A percentile compares a stretch with the other conserved stretches of the same genome.
Evolutionary conservation across 805 yeast genomes (phyloP).

Genomic region (Lachancea lanzarotensis): DNA sequence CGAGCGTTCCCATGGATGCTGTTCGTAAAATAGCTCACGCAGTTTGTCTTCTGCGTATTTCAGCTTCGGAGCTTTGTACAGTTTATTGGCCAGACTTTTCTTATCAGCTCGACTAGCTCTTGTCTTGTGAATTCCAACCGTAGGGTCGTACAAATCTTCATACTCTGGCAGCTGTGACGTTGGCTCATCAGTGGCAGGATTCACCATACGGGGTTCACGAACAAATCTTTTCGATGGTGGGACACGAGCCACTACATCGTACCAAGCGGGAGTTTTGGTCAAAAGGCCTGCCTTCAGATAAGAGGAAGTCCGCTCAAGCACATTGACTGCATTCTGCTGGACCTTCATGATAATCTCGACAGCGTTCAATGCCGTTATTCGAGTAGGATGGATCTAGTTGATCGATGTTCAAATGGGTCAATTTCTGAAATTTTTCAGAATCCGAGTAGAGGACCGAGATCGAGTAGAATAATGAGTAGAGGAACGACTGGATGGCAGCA

Average conservation of each 20-base stretch:
- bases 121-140: slow-evolving; percentile 32
- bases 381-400: neutral
- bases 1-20: slow-evolving; percentile 98
- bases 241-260: slow-evolving; percentile 67
- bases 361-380: neutral
- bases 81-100: slow-evolving; percentile 11
- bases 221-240: slow-evolving; percentile 68
- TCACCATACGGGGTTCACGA: slow-evolving; percentile 24
- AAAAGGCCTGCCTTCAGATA: slow-evolving; percentile 66
- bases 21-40: slow-evolving; percentile 75
- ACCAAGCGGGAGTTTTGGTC: slow-evolving; percentile 79
- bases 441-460: neutral
- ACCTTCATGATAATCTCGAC: slow-evolving; percentile 47
- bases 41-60: slow-evolving; percentile 59
- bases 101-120: slow-evolving; percentile 23
- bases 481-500: neutral
- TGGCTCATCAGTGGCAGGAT: slow-evolving; percentile 21
- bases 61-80: slow-evolving; percentile 29
- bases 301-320: slow-evolving; percentile 75
- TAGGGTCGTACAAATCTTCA: slow-evolving; percentile 7
- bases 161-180: slow-evolving; percentile 15
- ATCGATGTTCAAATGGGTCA: neutral
- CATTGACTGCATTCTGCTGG: slow-evolving; percentile 66
- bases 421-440: slow-evolving; percentile 1
- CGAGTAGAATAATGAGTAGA: neutral